A percentile compares a stretch with the other conserved stretches of the same genome.
These are phyloP conservation scores for Setomelanomma holmii DNA, from an alignment of 2,329 filamentous ascomycete genomes.

Conservation along the genomic window DNA sequence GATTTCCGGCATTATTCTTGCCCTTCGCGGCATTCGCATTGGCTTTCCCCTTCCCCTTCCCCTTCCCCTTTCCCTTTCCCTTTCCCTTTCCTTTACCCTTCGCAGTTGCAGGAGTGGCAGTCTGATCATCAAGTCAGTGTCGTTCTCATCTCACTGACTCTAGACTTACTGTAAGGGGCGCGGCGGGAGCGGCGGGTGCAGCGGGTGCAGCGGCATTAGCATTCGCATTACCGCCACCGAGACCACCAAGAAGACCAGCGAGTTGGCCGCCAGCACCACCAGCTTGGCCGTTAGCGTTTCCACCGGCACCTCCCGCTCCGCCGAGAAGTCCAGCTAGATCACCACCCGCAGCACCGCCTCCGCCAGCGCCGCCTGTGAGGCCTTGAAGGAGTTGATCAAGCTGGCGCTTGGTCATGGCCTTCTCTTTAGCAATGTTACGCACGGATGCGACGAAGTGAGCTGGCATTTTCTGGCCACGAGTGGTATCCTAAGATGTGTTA, in stretches of 20 bases:
- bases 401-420: constrained; percentile 32
- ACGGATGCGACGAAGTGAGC: constrained; percentile 31
- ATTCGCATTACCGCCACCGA: constrained; percentile 6
- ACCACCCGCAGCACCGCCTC: constrained; percentile 16
- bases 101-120: neutral
- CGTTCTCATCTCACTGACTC: no score
- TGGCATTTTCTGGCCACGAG: constrained; percentile 25
- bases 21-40: neutral
- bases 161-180: no score
- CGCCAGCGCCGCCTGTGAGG: constrained; percentile 20
- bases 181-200: no score
- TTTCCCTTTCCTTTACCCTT: no score
- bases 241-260: constrained; percentile 9
- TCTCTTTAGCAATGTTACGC: constrained; percentile 28
- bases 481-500: constrained; percentile 17
- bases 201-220: no score
- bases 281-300: neutral
- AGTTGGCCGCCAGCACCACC: constrained; percentile 12
- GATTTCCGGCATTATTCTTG: neutral
- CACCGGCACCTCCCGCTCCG: constrained; percentile 8
- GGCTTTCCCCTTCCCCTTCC: constrained; percentile 11
- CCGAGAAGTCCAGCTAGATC: constrained; percentile 17
- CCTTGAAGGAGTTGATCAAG: constrained; percentile 33
- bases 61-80: constrained; percentile 15
- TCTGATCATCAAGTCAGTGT: no score